Base-by-base conservation (phyloP, 257 asterid species). In the Striga asiatica region DNA sequence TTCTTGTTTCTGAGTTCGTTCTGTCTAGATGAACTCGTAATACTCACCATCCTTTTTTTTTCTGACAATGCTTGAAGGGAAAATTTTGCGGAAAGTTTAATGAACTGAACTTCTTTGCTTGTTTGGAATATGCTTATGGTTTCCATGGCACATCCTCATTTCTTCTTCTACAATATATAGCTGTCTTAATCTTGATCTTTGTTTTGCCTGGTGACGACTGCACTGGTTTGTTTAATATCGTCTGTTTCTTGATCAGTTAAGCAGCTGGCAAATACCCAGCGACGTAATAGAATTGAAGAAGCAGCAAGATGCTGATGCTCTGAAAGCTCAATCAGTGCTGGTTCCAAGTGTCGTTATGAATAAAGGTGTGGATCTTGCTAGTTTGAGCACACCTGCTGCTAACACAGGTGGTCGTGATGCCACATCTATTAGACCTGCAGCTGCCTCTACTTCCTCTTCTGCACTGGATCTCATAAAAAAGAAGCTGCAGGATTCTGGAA, bases 341-440 rank as follows among this genome's bases (percentile, higher is more conserved):
- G 81, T 70, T 51, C 27, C 71, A 62, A 74, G 60, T 68, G 58
- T 70, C 58, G 67, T 60, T 61, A 54, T 80, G 60, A 95, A 82
- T 69, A 84, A 77, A 64, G 92, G 75, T 74, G 58, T 89, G 54
- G 72, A 74, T 76, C 79, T 85, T 68, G 66, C 67, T 64, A 67
- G 68, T 70, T 77, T 87, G 76, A 85, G 83, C 80, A 74, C 87
- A 24, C 95, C 99, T 74, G 99, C 99, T 73, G 81, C 84, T 71
- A 78, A 46, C 69, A 79, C 93, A 64, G 99, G 97, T 70, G 97
- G 99, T 61, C 95, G 99, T 66, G 99, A 92, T 68, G 89, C 95
- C 53, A 63, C 75, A 50, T 71, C 81, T 63, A 69, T 77, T 18
- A 82, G 81, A 72, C 67, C 95, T 43, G 66, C 86, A 6, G 66